phyloP scores from a whole-genome alignment of 2,329 filamentous ascomycete genomes.

The Aaosphaeria arxii region DNA sequence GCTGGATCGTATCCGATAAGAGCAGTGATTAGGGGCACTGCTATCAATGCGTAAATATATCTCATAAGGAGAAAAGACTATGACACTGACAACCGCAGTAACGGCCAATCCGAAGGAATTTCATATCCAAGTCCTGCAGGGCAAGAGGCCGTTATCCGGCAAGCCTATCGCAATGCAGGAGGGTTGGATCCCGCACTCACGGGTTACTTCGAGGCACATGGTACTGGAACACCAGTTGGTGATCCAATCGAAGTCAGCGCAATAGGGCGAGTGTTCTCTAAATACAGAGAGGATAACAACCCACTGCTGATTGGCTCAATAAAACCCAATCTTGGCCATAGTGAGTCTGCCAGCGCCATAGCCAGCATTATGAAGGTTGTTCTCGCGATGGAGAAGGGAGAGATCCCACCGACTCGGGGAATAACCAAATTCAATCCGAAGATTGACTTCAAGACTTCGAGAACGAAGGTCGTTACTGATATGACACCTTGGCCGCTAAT shows the following conservation, averaged over 20 bases:
- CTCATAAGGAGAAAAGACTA: background rate
- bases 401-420: constrained; percentile 20
- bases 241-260: constrained; percentile 23
- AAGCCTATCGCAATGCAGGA: constrained; percentile 14
- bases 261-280: constrained; percentile 9
- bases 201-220: constrained; percentile 19
- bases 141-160: constrained; percentile 17
- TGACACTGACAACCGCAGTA: constrained; percentile 2
- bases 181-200: constrained; percentile 6
- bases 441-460: constrained; percentile 5
- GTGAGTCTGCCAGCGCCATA: constrained; percentile 34
- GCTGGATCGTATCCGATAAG: constrained; percentile 10
- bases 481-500: constrained; percentile 6
- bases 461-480: constrained; percentile 4
- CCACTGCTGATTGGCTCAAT: constrained; percentile 20
- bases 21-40: constrained; percentile 11
- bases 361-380: constrained; percentile 34
- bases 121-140: constrained; percentile 10
- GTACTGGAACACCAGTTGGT: constrained; percentile 27
- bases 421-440: constrained; percentile 8
- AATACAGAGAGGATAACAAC: background rate
- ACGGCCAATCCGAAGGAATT: constrained; percentile 13
- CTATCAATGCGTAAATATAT: constrained; percentile 11
- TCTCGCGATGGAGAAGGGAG: constrained; percentile 34
- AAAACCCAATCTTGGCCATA: constrained; percentile 40